Evolutionary conservation across 2,329 filamentous ascomycete species (phyloP).

Genomic region (Pseudogymnoascus sp.): DNA sequence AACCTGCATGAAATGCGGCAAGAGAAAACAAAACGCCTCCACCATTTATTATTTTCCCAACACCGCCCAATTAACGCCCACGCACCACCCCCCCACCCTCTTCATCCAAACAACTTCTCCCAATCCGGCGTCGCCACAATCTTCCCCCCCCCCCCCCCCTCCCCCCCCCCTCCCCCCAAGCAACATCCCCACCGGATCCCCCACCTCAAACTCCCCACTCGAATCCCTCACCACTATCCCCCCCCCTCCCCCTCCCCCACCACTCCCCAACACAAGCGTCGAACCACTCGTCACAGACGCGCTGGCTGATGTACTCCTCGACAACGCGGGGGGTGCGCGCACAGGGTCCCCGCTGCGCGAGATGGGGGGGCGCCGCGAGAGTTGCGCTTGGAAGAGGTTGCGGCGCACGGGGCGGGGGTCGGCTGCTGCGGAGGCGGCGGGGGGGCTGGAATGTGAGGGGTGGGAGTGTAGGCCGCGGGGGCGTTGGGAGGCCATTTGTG

Average conservation of each 20-base stretch:
- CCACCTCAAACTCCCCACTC: constrained; percentile 52
- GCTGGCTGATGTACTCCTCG: background rate
- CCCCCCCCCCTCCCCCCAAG: constrained; percentile 41
- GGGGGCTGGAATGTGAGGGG: constrained; percentile 16
- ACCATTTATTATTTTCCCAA: background rate
- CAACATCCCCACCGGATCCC: constrained; percentile 44
- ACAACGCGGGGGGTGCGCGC: background rate
- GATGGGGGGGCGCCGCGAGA: background rate
- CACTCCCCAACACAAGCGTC: background rate
- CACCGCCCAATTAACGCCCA: background rate
- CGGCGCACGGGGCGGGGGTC: background rate
- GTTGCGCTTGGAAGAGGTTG: background rate
- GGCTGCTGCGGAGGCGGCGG: background rate
- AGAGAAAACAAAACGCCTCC: background rate
- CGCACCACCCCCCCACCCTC: background rate
- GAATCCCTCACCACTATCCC: constrained; percentile 54
- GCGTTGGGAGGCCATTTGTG: background rate
- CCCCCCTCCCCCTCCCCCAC: background rate
- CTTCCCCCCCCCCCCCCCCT: constrained; percentile 47
- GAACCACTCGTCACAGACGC: background rate
- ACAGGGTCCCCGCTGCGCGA: background rate
- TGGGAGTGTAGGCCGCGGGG: background rate
- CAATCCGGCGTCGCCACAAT: constrained; percentile 51
- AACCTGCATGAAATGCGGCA: constrained; percentile 1
- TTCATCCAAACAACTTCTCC: constrained; percentile 31